Percentiles rank a stretch among this genome's conserved stretches.
Evolutionary conservation across 73 alveolate genomes (phyloP).

Genomic region (Paramecium sonneborni): DNA sequence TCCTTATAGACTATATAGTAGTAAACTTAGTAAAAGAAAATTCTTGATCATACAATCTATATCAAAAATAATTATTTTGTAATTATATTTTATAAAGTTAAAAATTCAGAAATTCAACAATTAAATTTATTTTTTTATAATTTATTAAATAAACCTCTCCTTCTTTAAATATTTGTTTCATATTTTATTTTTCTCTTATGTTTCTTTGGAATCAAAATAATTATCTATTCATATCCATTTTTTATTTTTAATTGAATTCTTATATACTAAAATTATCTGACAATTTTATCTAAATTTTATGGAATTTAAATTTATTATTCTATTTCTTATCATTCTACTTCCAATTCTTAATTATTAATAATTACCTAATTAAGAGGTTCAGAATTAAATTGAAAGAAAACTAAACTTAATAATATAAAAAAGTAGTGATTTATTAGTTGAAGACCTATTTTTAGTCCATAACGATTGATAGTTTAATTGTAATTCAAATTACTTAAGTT

Average conservation of each 20-base stretch:
- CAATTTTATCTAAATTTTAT: too few species aligned
- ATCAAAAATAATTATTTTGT: neutral
- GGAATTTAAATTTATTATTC: too few species aligned
- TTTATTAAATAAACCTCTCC: too few species aligned
- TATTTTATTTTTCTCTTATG: neutral
- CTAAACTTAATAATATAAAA: neutral
- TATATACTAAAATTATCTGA: too few species aligned
- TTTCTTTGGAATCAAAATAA: neutral
- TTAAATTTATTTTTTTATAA: neutral
- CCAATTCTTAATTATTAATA: neutral
- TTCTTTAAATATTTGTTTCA: neutral
- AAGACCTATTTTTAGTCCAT: neutral
- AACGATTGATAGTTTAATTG: slow-evolving; percentile 52
- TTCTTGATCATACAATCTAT: neutral
- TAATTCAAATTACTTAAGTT: slow-evolving; percentile 85
- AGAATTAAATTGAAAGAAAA: neutral
- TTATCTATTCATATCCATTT: neutral
- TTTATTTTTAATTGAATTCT: neutral
- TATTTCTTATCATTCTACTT: neutral
- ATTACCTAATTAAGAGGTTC: neutral
- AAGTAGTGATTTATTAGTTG: slow-evolving; percentile 7
- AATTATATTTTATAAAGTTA: neutral
- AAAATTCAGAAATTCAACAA: slow-evolving; percentile 46
- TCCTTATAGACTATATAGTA: neutral
- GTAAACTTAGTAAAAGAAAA: neutral